These are phyloP conservation scores for Neurospora tetrasperma DNA, from an alignment of 495 filamentous ascomycete genomes.

Conservation along the genomic window DNA sequence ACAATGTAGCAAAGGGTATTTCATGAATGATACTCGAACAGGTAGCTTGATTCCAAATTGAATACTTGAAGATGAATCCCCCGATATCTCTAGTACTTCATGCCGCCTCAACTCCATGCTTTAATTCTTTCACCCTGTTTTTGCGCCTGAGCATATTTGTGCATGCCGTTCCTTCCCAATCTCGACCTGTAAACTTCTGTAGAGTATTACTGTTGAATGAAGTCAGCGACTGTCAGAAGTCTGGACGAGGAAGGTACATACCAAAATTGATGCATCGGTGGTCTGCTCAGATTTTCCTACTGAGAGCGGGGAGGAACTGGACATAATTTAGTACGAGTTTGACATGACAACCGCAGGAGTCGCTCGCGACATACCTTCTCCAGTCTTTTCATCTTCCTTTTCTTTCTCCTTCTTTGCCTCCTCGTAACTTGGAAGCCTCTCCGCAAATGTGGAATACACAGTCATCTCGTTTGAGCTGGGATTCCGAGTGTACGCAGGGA, in stretches of 20 bases:
- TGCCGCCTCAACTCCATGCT: background rate
- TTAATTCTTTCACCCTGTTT: no score
- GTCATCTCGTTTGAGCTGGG: background rate
- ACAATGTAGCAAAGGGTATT: no score
- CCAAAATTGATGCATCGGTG: background rate
- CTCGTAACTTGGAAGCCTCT: background rate
- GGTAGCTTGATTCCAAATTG: background rate
- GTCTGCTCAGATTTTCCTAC: background rate
- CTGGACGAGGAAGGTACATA: background rate
- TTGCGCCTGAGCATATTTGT: no score
- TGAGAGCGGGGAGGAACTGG: background rate
- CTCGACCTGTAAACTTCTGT: no score
- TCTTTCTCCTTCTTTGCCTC: background rate
- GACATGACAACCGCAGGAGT: rapidly evolving
- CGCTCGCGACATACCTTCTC: background rate
- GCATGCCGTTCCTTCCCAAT: no score
- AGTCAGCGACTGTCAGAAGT: background rate
- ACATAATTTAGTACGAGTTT: background rate
- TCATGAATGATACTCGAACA: background rate
- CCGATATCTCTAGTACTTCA: background rate
- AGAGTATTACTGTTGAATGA: background rate
- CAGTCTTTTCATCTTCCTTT: background rate
- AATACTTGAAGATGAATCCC: background rate
- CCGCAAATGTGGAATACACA: background rate
- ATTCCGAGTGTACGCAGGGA: background rate